These are phyloP conservation scores for Pseudogymnoascus sp. DNA, from an alignment of 2,329 filamentous ascomycete species.

Conservation along the genomic window DNA sequence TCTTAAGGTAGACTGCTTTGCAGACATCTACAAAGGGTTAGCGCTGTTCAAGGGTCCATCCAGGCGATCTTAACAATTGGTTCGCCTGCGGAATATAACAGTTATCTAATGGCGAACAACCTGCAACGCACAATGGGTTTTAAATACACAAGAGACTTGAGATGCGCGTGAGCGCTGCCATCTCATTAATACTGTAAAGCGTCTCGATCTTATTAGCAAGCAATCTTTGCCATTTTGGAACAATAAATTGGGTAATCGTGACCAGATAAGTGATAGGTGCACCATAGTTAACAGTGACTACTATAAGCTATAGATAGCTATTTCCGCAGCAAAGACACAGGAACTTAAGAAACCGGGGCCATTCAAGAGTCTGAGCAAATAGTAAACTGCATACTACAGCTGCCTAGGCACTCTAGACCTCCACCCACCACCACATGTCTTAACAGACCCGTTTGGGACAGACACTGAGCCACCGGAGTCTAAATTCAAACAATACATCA, in stretches of 20 bases:
- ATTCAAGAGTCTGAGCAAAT: background rate
- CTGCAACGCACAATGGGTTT: background rate
- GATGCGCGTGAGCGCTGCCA: background rate
- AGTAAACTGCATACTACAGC: background rate
- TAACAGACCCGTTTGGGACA: too few relatives aligned
- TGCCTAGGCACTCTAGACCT: too few relatives aligned
- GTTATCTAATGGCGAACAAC: too few relatives aligned
- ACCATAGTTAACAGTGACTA: background rate
- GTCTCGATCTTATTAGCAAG: background rate
- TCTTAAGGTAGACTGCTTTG: too few relatives aligned
- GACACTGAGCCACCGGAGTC: too few relatives aligned
- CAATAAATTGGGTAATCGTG: background rate
- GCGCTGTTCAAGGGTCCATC: too few relatives aligned
- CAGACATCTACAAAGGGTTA: too few relatives aligned
- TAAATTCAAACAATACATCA: too few relatives aligned
- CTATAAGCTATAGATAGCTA: background rate
- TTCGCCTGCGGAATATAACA: too few relatives aligned
- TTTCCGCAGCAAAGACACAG: background rate
- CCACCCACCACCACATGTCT: too few relatives aligned
- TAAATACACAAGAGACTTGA: background rate
- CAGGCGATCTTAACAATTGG: too few relatives aligned
- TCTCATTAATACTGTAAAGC: background rate
- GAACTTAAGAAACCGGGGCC: background rate
- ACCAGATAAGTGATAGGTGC: too few relatives aligned
- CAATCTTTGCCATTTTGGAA: background rate